Base-by-base conservation (phyloP, 768 basidiomycete species). In the Guyanaporus albipodus region DNA sequence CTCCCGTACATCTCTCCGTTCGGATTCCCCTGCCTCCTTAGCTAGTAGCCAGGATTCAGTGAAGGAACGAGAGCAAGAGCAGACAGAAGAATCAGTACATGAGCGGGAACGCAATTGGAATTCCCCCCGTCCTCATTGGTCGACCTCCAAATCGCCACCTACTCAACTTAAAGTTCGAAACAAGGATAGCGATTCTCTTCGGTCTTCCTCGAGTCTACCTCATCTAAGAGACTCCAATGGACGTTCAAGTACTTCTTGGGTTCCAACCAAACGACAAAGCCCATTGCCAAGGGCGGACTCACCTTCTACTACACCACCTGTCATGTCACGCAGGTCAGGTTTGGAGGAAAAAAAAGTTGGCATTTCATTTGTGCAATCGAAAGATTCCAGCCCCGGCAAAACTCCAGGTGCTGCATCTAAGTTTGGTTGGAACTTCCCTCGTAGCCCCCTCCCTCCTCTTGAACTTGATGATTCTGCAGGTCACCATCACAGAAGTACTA, bases 41-140 rank as follows among this genome's bases (percentile, higher is more conserved):
- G 57, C 58, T 12, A 69, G 66, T 33, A 70, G 67, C 32, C 69
- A 62, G 12, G 67, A 58, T 32, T 66, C 64, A 18, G 52, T 61
- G 26, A 53, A 67, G 21, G 69, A 69, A 60, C 67, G 12, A 18
- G 59, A 60, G 18, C 43, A 58, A 42, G 64, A 62, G 34, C 52
- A 65, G 42, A 46, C 59, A 48, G 52, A 61, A n/a, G 76, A 72
- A 53, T 46, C 66, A 4, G 48, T 56, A n/a, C 75, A 78, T 31
- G 74, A 76, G 53, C 73, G 82, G 38, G 83, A 85, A 63, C 71
- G 80, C 38, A 85, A 85, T 55, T 85, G 83, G 84, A 81, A 83
- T 60, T 75, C 82, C 8, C 80, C 78, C n/a, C 76, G 72, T 29
- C 82, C 79, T 7, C 73, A 70, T 41, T 83, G 82, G 82, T 59